Evolutionary conservation across 1,139 yeast species (phyloP), one percentile per base, ranked within the genome.

Genomic region (Debaryomycetaceae sp.): DNA sequence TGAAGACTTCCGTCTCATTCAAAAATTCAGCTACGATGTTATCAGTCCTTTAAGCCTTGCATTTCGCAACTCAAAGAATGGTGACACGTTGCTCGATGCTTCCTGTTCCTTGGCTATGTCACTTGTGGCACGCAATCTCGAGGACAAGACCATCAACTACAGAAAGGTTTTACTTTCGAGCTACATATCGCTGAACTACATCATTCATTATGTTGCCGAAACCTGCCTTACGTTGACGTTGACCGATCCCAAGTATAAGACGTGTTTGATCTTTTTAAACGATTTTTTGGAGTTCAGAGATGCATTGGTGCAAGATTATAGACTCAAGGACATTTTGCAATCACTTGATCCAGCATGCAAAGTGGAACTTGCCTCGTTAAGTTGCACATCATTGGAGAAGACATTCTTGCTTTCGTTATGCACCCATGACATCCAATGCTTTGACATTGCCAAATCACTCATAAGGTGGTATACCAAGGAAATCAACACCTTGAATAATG

Each of bases 351-450:
- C n/a, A 3, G 7, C 7, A 2, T 16, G 15, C 18, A 41, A 38
- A 35, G 43, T 38, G 23, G 44, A 11, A 43, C 48, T 31, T 40
- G 47, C 33, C 48, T 40, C 36, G 40, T 39, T 35, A 9, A 52
- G 56, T 3, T 43, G 55, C 17, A 49, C 45, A 28, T 41, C 56
- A 34, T 52, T 51, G 40, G 79, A 78, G 50, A 66, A 70, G 44
- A 56, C 70, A 19, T 46, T 72, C 46, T 53, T 75, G 13, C 51
- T 75, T 27, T 61, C 73, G 3, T 53, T 78, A 20, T 70, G 81
- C 39, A 70, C 82, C 1, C 78, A 76, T 37, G 79, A 75, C 37
- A 61, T 71, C 28, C 79, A 75, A 30, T 67, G 73, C 31, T 78
- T 76, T 48, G 63, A 67, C 34, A 55, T 73, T 29, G 71, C 81